A percentile compares a stretch with the other conserved stretches of the same genome.
Conservation (phyloP, 2,329 filamentous ascomycete genomes). For the Trichoderma brevicompactum region DNA sequence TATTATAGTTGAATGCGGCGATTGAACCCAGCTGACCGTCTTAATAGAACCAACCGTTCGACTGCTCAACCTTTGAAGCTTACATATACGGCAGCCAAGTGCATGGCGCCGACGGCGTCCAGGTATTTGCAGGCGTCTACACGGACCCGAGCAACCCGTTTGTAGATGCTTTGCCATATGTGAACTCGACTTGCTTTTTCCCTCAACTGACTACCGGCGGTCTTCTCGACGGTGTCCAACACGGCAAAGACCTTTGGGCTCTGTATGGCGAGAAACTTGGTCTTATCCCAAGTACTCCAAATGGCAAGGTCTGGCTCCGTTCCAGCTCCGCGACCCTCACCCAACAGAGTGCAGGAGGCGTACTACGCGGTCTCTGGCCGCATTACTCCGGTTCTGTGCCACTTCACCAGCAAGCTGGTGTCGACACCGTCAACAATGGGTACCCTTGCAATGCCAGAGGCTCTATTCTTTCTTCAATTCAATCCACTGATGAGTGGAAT, state of each 20-base stretch:
- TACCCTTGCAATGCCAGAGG: slow-evolving; percentile 12
- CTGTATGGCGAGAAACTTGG: slow-evolving; percentile 17
- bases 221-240: slow-evolving; percentile 19
- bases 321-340: slow-evolving; percentile 19
- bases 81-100: slow-evolving; percentile 11
- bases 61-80: slow-evolving; percentile 22
- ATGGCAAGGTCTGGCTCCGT: slow-evolving; percentile 18
- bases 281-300: neutral
- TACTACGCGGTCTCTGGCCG: slow-evolving; percentile 22
- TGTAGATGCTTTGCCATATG: slow-evolving; percentile 22
- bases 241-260: slow-evolving; percentile 22
- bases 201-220: slow-evolving; percentile 21
- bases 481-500: slow-evolving; percentile 15
- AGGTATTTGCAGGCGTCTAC: slow-evolving; percentile 15
- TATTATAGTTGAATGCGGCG: too few species aligned
- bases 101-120: neutral
- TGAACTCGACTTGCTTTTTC: slow-evolving; percentile 26
- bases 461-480: slow-evolving; percentile 5
- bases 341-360: slow-evolving; percentile 22
- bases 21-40: neutral
- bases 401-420: slow-evolving; percentile 17
- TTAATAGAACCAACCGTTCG: slow-evolving; percentile 20
- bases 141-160: slow-evolving; percentile 20
- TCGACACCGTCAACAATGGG: slow-evolving; percentile 17
- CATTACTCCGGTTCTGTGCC: slow-evolving; percentile 4